phyloP scores from a whole-genome alignment of 306 rosid species.

The Pyrus betulifolia region DNA sequence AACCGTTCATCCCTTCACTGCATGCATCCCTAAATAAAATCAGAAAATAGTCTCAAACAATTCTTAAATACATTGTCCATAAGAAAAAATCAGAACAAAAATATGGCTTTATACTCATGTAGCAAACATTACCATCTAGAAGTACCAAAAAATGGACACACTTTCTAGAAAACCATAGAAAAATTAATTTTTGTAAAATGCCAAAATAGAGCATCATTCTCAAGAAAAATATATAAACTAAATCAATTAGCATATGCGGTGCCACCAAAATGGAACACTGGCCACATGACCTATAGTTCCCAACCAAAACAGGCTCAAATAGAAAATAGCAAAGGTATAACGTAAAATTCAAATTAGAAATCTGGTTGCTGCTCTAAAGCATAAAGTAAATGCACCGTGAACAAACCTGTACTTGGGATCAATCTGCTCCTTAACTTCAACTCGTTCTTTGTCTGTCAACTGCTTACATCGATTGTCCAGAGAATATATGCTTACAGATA shows the following conservation, averaged over 20 bases:
- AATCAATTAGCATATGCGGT: background rate
- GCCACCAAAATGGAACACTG: background rate
- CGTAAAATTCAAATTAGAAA: background rate
- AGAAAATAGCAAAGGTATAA: background rate
- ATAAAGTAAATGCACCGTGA: background rate
- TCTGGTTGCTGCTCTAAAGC: background rate
- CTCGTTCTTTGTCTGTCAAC: slow-evolving; percentile 60
- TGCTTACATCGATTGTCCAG: slow-evolving; percentile 76
- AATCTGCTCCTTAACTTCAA: slow-evolving; percentile 62
- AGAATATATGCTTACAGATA: slow-evolving; percentile 89
- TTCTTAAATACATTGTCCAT: slow-evolving; percentile 21
- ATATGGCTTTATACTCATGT: background rate
- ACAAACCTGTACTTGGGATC: slow-evolving; percentile 74
- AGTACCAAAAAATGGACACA: background rate
- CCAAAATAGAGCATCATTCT: background rate
- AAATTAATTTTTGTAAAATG: background rate
- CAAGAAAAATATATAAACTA: background rate
- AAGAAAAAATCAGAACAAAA: background rate
- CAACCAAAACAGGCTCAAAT: background rate
- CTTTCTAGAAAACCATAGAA: background rate
- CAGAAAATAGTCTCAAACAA: slow-evolving; percentile 40
- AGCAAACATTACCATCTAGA: background rate
- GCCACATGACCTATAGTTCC: background rate
- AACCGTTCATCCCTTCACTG: slow-evolving; percentile 99
- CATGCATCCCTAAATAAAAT: slow-evolving; percentile 65